A percentile compares a stretch with the other conserved stretches of the same genome.
Conservation (phyloP, 306 rosid species). For the Prunus mume region DNA sequence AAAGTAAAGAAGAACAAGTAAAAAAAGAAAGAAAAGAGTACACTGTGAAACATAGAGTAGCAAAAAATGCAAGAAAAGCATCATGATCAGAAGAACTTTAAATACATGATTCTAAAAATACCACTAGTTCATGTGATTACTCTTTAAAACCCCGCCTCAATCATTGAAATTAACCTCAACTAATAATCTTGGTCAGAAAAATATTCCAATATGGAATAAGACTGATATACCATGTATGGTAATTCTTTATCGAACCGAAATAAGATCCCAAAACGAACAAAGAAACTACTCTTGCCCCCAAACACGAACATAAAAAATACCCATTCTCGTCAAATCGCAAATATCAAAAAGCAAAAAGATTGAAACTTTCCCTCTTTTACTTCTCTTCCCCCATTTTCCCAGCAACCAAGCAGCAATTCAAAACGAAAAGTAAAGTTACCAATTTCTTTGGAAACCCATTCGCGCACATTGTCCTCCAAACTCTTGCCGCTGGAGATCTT, state of each 20-base stretch:
- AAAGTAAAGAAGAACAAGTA: not conserved
- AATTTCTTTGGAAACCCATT: slow-evolving; percentile 52
- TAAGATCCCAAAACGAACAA: not conserved
- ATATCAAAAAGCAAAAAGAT: not conserved
- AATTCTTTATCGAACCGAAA: not conserved
- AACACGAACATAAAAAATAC: not conserved
- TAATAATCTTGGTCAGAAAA: not conserved
- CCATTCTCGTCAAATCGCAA: not conserved
- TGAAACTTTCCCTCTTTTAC: not conserved
- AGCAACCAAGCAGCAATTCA: not conserved
- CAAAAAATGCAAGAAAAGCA: not conserved
- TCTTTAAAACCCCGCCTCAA: not conserved
- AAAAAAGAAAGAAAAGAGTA: slow-evolving; percentile 1
- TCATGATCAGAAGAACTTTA: not conserved
- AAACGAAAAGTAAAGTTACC: slow-evolving; percentile 38
- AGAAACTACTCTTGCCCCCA: not conserved
- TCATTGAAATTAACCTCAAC: not conserved
- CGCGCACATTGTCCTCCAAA: slow-evolving; percentile 47
- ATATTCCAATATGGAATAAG: not conserved
- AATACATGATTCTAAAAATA: no score
- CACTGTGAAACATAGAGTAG: not conserved
- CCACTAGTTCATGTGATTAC: not conserved
- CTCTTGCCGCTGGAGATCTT: slow-evolving; percentile 36
- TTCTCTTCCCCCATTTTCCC: not conserved
- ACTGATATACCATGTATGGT: not conserved